Evolutionary conservation across 805 yeast genomes (phyloP).

Genomic region (Cyberlindnera misumaiensis): DNA sequence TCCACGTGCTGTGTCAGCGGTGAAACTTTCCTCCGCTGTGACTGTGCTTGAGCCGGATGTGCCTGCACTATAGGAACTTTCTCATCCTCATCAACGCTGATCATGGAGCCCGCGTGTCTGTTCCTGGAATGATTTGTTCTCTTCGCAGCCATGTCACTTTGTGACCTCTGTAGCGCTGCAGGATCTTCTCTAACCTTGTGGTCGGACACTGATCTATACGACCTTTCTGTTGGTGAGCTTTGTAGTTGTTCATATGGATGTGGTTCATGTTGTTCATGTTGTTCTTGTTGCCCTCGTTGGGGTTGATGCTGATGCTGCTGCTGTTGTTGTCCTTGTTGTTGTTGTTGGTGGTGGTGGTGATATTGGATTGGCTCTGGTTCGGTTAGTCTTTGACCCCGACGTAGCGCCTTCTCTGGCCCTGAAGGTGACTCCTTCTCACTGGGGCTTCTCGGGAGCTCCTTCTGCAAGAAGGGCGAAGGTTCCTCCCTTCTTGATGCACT

Average conservation of each 20-base stretch:
- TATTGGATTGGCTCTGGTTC: background rate
- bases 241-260: background rate
- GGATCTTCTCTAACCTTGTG: background rate
- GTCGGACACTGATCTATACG: background rate
- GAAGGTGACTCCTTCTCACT: background rate
- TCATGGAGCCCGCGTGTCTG: slow-evolving; percentile 26
- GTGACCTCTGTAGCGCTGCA: slow-evolving; percentile 11
- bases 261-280: background rate
- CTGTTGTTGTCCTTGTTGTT: slow-evolving; percentile 6
- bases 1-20: slow-evolving; percentile 7
- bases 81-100: slow-evolving; percentile 8
- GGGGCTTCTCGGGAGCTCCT: background rate
- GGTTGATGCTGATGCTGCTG: slow-evolving; percentile 1
- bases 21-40: slow-evolving; percentile 11
- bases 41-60: slow-evolving; percentile 1
- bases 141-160: slow-evolving; percentile 9
- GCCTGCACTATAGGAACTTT: background rate
- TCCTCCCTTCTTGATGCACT: slow-evolving; percentile 4
- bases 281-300: background rate
- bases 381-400: background rate
- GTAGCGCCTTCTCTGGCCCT: background rate
- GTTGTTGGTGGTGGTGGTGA: slow-evolving; percentile 2
- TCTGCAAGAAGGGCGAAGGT: slow-evolving; percentile 6
- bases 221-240: background rate
- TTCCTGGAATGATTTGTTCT: slow-evolving; percentile 29